A percentile compares a stretch with the other conserved stretches of the same genome.
phyloP scores from a whole-genome alignment of 2,329 filamentous ascomycete species.

The Boeremia lycopersici region DNA sequence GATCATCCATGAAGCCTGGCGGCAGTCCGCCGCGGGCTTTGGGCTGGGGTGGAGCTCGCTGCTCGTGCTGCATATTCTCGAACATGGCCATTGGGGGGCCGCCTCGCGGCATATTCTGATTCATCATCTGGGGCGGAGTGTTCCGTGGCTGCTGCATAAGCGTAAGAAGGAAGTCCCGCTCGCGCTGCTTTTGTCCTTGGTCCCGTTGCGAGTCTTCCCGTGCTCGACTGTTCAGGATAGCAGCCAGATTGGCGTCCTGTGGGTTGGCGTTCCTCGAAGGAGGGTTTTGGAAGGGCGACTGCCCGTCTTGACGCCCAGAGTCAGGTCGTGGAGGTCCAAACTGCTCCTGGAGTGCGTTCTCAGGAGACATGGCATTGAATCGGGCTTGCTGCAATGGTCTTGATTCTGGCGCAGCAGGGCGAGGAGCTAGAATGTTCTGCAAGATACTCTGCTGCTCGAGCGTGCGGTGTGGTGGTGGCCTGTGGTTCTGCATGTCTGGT shows the following conservation, averaged over 20 bases:
- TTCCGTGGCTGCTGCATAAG: conserved; percentile 70
- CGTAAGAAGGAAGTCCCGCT: conserved; percentile 84
- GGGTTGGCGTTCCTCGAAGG: conserved; percentile 38
- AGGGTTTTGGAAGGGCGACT: conserved; percentile 39
- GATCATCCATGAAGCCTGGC: conserved; percentile 47
- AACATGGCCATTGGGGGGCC: conserved; percentile 42
- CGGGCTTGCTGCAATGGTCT: conserved; percentile 37
- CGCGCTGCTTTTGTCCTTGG: conserved; percentile 59
- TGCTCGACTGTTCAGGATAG: conserved; percentile 48
- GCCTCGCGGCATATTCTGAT: conserved; percentile 46
- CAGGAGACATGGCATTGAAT: conserved; percentile 46
- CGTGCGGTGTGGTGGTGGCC: conserved; percentile 33
- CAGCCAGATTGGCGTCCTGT: conserved; percentile 43
- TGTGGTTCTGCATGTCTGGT: conserved; percentile 33
- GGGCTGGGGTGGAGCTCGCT: conserved; percentile 44
- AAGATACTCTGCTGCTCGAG: conserved; percentile 45
- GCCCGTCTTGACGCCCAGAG: conserved; percentile 38
- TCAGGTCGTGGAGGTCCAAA: conserved; percentile 40
- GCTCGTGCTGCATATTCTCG: conserved; percentile 36
- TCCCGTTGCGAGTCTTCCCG: conserved; percentile 46
- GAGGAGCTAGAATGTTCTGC: conserved; percentile 44
- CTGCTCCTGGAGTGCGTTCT: conserved; percentile 38
- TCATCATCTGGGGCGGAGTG: conserved; percentile 42
- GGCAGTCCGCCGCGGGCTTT: conserved; percentile 47
- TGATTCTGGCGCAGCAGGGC: conserved; percentile 37